Base-by-base conservation (phyloP, 2,329 filamentous ascomycete genomes). In the Trichoderma gracile region DNA sequence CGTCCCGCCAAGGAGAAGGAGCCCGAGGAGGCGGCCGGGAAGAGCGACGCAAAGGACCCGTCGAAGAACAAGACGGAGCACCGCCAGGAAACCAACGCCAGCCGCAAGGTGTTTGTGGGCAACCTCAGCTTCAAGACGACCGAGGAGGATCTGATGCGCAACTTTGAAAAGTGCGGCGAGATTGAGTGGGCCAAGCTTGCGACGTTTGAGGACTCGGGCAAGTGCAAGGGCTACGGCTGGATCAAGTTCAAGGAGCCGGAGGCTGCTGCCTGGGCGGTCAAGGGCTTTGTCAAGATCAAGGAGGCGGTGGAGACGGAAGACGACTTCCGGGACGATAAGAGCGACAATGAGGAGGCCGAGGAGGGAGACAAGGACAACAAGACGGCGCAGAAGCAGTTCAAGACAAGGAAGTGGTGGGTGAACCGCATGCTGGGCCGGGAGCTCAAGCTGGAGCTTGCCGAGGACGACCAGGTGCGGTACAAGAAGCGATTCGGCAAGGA, bases 151-250 rank as follows among this genome's bases (percentile, higher is more conserved):
- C 78, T 99, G 56, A 82, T 87, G 69, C 83, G 88, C 68, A 92
- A 97, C 74, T 98, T 97, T 76, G 84, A 84, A 55, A 91, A 89
- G 75, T 98, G 94, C 74, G 95, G 95, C 57, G 83, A 89, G 67
- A 86, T 98, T 67, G 86, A 89, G 60, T 91, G 91, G 79, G 85
- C 92, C 68, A 94, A 96, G 78, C 82, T 98, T 69, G 95, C 95
- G 3, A 97, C 93, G 0, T 99, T 99, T 74, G 92, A 98, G 77
- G 96, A 99, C 76, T 89, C 89, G 21, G 95, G 95, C 49, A 99
- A 98, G 80, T 99, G 95, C 81, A 98, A 98, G 80, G 96, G 95
- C 19, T 99, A 90, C 78, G 95, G 89, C 6, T 99, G 95, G 93
- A 87, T 99, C 67, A 91, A 91, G 67, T 99, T 98, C 77, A 88